Base-by-base conservation (phyloP, 192 early-diverging fungal genomes). In the Mortierella hygrophila region DNA sequence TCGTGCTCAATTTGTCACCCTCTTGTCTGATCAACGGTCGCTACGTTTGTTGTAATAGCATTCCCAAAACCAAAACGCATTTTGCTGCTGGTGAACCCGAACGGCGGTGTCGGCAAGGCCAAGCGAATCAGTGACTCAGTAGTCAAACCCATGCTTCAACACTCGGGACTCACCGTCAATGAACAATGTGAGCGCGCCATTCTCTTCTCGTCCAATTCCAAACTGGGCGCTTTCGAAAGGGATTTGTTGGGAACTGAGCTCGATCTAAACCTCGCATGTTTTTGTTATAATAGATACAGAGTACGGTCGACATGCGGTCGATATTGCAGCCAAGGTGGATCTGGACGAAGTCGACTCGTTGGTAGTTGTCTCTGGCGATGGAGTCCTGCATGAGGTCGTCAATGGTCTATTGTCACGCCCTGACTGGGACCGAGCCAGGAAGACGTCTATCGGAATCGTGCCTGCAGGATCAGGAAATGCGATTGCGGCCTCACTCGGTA, bases 381-480 rank as follows among this genome's bases (percentile, higher is more conserved):
- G 91, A 6, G 88, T 89, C 2, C 52, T 92, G 7, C 91, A 92
- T 60, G 91, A 92, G 40, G 70, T 92, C 3, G 72, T 92, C 55
- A 92, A 92, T 74, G 91, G 91, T 6, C 68, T 92, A 4, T 63
- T 83, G 37, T 83, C 89, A n/a, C 74, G 80, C 4, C 76, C 79
- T 9, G 79, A 86, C 70, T 86, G 74, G 69, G 47, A 76, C 26
- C 68, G 46, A 23, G 69, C 79, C 29, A 60, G 60, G 52, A 23
- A 54, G 16, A 26, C 77, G 74, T 57, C 87, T 32, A 65, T 92
- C 3, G 90, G 85, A 16, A 72, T 92, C 5, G 65, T 92, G 7
- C 89, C 91, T 40, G 81, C 82, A 32, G 91, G 91, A 57, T 88
- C 89, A 15, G 91, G 88, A 26, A 92, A 92, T 78, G 91, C 91